Evolutionary conservation across 2,329 filamentous ascomycete species (phyloP).

Genomic region (Aspergillus terreus): DNA sequence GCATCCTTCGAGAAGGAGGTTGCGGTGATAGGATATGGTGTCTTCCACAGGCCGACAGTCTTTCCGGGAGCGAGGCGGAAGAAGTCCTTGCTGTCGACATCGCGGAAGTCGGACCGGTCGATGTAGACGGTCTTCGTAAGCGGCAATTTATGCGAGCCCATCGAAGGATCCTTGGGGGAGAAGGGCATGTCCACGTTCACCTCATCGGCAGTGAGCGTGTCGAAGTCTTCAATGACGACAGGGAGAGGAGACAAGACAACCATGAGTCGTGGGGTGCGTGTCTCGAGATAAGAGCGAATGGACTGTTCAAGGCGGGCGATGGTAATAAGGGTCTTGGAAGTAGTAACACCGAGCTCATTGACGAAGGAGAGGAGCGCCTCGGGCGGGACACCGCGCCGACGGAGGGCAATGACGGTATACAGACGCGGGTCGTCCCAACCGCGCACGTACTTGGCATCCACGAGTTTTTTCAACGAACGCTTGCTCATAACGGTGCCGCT

Average conservation of each 20-base stretch:
- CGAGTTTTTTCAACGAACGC: slow-evolving; percentile 74
- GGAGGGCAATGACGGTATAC: slow-evolving; percentile 80
- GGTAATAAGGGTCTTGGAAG: slow-evolving; percentile 73
- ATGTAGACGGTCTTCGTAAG: slow-evolving; percentile 82
- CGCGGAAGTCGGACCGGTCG: slow-evolving; percentile 73
- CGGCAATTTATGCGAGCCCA: slow-evolving; percentile 52
- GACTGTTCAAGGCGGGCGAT: slow-evolving; percentile 79
- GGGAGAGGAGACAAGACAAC: slow-evolving; percentile 81
- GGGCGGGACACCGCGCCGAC: slow-evolving; percentile 80
- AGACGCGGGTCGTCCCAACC: slow-evolving; percentile 90
- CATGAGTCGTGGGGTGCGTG: slow-evolving; percentile 83
- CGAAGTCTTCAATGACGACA: slow-evolving; percentile 76
- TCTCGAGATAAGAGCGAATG: slow-evolving; percentile 81
- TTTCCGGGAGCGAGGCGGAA: slow-evolving; percentile 75
- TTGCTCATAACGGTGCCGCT: slow-evolving; percentile 85
- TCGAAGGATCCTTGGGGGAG: slow-evolving; percentile 66
- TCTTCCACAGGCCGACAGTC: slow-evolving; percentile 69
- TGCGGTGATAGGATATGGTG: slow-evolving; percentile 66
- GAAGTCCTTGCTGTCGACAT: slow-evolving; percentile 61
- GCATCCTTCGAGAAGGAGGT: slow-evolving; percentile 66
- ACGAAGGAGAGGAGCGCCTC: slow-evolving; percentile 86
- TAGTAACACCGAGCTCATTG: slow-evolving; percentile 87
- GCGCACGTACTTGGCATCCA: slow-evolving; percentile 72
- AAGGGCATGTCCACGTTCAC: slow-evolving; percentile 71
- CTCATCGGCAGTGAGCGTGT: slow-evolving; percentile 64